Evolutionary conservation across 192 early-diverging fungal genomes (phyloP), one percentile per base, ranked within the genome.

Genomic region (Thamnidium elegans): DNA sequence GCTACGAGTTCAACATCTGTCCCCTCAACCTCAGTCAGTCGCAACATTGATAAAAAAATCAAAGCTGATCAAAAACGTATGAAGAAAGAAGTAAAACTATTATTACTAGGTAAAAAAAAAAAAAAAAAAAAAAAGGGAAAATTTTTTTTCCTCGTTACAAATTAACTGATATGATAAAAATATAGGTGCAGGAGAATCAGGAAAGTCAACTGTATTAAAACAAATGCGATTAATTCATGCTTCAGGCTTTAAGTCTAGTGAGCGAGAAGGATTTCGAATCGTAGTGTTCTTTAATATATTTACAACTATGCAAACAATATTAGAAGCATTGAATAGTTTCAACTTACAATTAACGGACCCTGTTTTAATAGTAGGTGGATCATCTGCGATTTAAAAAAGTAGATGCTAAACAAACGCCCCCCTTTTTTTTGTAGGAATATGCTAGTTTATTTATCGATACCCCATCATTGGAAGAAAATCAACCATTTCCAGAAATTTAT

Each of bases 181-280:
- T 11, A 20, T n/a, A 84, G 84, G 84, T 56, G 81, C 85, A 39
- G 80, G 81, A 17, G 85, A 86, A 66, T 81, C 81, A n/a, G 85
- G 85, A 50, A 86, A 86, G 74, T 81, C 85, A 4, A 86, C 85
- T 11, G 71, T 84, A 36, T 66, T 84, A 36, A 84, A 84, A 59
- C 82, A 84, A 56, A 84, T 84, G 82, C 74, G 79, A 45, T 65
- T 84, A 15, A 73, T 84, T 59, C 82, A 84, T 59, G 78, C 80
- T 8, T 68, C 78, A 14, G 82, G 82, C 7, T 84, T 81, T 56
- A 75, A 71, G 7, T 26, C 58, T 6, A 52, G 51, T 7, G 82
- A 84, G 42, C 55, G 74, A 15, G 79, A 80, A 36, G 70, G 66
- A 9, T 84, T 78, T 71, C 70, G 78, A 20, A 66, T 70, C 0